These are phyloP conservation scores for Blastobotrys aristatus DNA, from an alignment of 1,139 yeast species.

Conservation along the genomic window DNA sequence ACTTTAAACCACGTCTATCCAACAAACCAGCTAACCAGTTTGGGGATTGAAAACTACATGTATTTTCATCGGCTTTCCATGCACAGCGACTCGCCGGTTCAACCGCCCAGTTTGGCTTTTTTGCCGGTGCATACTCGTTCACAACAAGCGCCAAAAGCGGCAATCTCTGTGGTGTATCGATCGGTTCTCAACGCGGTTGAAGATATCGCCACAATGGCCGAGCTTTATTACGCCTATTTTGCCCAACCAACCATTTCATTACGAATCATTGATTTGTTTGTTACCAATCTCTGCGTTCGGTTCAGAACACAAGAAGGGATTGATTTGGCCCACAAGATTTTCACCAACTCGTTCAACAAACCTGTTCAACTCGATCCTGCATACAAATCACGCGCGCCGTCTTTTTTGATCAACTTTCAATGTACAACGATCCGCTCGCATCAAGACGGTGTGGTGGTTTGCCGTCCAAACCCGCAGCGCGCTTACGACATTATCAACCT, in stretches of 20 bases:
- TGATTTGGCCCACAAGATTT: slow-evolving; percentile 23
- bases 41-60: slow-evolving; percentile 6
- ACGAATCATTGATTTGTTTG: slow-evolving; percentile 26
- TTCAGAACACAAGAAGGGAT: slow-evolving; percentile 17
- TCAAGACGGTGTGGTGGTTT: slow-evolving; percentile 3
- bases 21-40: not conserved
- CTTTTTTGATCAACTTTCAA: slow-evolving; percentile 13
- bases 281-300: slow-evolving; percentile 20
- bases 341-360: slow-evolving; percentile 20
- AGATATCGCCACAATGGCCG: slow-evolving; percentile 18
- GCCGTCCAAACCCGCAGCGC: slow-evolving; percentile 16
- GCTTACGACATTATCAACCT: slow-evolving; percentile 18
- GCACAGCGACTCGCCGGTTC: not conserved
- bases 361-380: slow-evolving; percentile 11
- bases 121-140: not conserved
- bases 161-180: slow-evolving; percentile 24
- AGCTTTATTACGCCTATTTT: slow-evolving; percentile 18
- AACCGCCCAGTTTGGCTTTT: not conserved
- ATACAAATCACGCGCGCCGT: slow-evolving; percentile 13
- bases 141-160: slow-evolving; percentile 1
- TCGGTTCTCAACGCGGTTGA: slow-evolving; percentile 25
- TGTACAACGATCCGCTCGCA: slow-evolving; percentile 10
- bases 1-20: not conserved
- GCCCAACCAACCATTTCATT: slow-evolving; percentile 10
- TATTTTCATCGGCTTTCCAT: not conserved